Evolutionary conservation across 805 yeast species (phyloP), one percentile per base, ranked within the genome.

Genomic region (Candida tammaniensis): DNA sequence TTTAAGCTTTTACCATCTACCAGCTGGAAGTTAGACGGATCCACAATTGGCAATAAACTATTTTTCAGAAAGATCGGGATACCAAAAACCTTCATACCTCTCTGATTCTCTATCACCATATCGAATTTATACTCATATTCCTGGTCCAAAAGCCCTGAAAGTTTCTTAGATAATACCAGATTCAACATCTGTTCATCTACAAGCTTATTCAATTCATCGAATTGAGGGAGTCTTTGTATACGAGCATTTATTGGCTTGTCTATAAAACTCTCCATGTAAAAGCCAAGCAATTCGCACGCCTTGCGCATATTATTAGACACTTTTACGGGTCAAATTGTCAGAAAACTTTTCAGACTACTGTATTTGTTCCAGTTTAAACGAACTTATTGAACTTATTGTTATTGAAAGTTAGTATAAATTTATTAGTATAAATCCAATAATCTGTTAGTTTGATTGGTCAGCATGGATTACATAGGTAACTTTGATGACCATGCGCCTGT

Each of bases 61-160:
- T 70, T 62, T 26, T 62, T 56, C 22, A 73, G 61, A 43, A 64
- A 76, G 29, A 73, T 39, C 2, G 78, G 77, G 3, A 71, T 69
- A 2, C 80, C 81, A 50, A 74, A 70, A 10, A 73, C 23, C 30
- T 69, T 71, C 32, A 70, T 48, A 0, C 82, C 82, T 15, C 82
- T 56, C 48, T 76, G 79, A 44, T 75, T 75, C 43, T 76, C 81
- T 6, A 74, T 52, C 1, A 76, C 49, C 25, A 73, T 55, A 24
- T 74, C 80, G 32, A 62, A 18, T 24, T 35, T 35, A 21, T 40
- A 40, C 15, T 43, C 44, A 21, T 14, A 39, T 2, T 33, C 30
- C 26, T 19, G 14, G 6, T n/a, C 22, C n/a, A n/a, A n/a, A n/a
- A n/a, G n/a, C n/a, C n/a, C n/a, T n/a, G n/a, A n/a, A n/a, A n/a